A percentile compares a stretch with the other conserved stretches of the same genome.
These are phyloP conservation scores for Dactylellina drechsleri DNA, from an alignment of 2,329 filamentous ascomycete species.

Conservation along the genomic window DNA sequence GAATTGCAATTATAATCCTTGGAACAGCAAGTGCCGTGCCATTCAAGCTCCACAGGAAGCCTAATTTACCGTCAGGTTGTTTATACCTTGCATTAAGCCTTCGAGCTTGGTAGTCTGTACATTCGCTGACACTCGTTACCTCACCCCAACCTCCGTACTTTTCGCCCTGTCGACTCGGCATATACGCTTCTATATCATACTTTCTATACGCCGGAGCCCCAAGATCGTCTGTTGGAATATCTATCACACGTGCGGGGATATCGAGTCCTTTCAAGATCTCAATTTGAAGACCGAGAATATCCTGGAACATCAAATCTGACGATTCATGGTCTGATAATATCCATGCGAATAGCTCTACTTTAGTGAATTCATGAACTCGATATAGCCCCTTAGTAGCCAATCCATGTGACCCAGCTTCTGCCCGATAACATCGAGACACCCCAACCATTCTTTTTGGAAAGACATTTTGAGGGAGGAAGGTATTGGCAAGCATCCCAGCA, in stretches of 20 bases:
- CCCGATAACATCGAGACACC: slow-evolving; percentile 90
- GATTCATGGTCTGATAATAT: slow-evolving; percentile 69
- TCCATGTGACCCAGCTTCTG: slow-evolving; percentile 90
- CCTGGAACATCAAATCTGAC: slow-evolving; percentile 75
- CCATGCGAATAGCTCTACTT: slow-evolving; percentile 98
- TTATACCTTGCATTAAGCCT: slow-evolving; percentile 80
- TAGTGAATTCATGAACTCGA: slow-evolving; percentile 97
- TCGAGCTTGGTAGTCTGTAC: slow-evolving; percentile 92
- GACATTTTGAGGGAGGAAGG: slow-evolving; percentile 71
- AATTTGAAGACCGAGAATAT: slow-evolving; percentile 86
- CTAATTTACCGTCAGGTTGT: slow-evolving; percentile 66
- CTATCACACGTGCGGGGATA: slow-evolving; percentile 85
- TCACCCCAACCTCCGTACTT: slow-evolving; percentile 84
- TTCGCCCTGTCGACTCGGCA: slow-evolving; percentile 77
- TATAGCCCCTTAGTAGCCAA: slow-evolving; percentile 94
- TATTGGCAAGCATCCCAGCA: slow-evolving; percentile 85
- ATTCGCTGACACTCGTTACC: slow-evolving; percentile 88
- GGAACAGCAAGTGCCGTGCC: slow-evolving; percentile 93
- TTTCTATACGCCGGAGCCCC: slow-evolving; percentile 89
- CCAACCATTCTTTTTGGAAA: slow-evolving; percentile 84
- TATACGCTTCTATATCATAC: slow-evolving; percentile 91
- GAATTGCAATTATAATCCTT: slow-evolving; percentile 83
- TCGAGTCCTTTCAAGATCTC: slow-evolving; percentile 81
- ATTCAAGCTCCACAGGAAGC: slow-evolving; percentile 90
- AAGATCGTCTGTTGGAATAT: slow-evolving; percentile 90